Evolutionary conservation across 176 grass and related monocot genomes (phyloP).

Genomic region (bread wheat (Triticum aestivum)): IWGSC_CS_RefSeq_v2.1 NC_057800.1:728859649-728860148

Average conservation of each 20-base stretch:
- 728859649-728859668: neutral
- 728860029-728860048: too few relatives aligned
- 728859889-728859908: neutral
- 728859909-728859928: neutral
- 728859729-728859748: neutral
- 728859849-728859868: neutral
- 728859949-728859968: too few relatives aligned
- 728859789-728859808: neutral
- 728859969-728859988: too few relatives aligned
- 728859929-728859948: too few relatives aligned
- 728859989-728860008: too few relatives aligned
- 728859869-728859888: neutral
- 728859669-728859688: neutral
- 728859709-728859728: neutral
- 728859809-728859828: neutral
- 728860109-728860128: too few relatives aligned
- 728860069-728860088: too few relatives aligned
- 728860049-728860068: too few relatives aligned
- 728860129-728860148: too few relatives aligned
- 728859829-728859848: neutral
- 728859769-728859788: neutral
- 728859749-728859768: constrained; percentile 3
- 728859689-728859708: neutral
- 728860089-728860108: too few relatives aligned
- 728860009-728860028: too few relatives aligned